Percentiles rank a stretch among this genome's conserved stretches.
Conservation (phyloP, 2,329 filamentous ascomycete species). For the Bipolaris sorokiniana region DNA sequence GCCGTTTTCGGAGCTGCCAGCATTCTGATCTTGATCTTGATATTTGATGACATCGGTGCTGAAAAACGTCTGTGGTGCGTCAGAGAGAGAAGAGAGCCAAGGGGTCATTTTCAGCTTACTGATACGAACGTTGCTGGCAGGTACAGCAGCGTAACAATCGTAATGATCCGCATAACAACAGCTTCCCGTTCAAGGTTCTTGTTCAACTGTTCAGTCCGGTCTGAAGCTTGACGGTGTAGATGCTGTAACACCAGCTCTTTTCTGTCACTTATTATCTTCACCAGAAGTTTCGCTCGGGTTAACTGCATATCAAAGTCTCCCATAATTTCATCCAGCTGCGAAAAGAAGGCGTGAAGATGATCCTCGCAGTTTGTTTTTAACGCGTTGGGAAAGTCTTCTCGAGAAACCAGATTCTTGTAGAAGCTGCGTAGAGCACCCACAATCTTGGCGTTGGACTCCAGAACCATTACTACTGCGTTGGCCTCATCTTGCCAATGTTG, state of each 20-base stretch:
- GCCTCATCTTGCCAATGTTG: slow-evolving; percentile 48
- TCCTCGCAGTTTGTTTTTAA: slow-evolving; percentile 17
- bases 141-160: slow-evolving; percentile 32
- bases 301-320: slow-evolving; percentile 48
- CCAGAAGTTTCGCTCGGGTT: slow-evolving; percentile 43
- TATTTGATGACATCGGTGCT: slow-evolving; percentile 51
- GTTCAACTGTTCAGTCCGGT: slow-evolving; percentile 31
- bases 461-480: slow-evolving; percentile 45
- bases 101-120: slow-evolving; percentile 16
- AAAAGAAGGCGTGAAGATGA: slow-evolving; percentile 19
- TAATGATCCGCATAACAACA: slow-evolving; percentile 38
- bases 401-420: slow-evolving; percentile 20
- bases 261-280: slow-evolving; percentile 45
- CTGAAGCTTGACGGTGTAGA: slow-evolving; percentile 32
- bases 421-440: slow-evolving; percentile 32
- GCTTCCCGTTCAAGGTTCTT: slow-evolving; percentile 33
- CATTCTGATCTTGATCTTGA: slow-evolving; percentile 29
- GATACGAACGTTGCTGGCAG: slow-evolving; percentile 40
- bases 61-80: slow-evolving; percentile 46
- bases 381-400: slow-evolving; percentile 25
- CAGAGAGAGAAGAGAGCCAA: not conserved
- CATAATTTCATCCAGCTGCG: slow-evolving; percentile 45
- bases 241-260: slow-evolving; percentile 41
- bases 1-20: slow-evolving; percentile 9
- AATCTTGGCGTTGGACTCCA: slow-evolving; percentile 51